Evolutionary conservation across 2,329 filamentous ascomycete genomes (phyloP).

Genomic region (Scedosporium dehoogii): DNA sequence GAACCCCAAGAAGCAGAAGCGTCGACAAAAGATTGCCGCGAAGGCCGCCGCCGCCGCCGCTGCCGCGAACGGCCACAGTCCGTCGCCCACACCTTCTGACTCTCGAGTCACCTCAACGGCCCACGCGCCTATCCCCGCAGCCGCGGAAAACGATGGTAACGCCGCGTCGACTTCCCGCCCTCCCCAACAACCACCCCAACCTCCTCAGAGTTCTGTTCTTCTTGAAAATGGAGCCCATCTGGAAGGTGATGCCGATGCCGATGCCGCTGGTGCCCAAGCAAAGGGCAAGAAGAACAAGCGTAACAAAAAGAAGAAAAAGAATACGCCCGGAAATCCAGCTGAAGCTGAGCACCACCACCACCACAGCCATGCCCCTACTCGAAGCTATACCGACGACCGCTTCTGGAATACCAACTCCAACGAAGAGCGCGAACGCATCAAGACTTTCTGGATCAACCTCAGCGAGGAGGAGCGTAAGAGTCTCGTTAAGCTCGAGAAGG

Average conservation of each 20-base stretch:
- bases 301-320: constrained; percentile 51
- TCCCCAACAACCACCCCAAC: background rate
- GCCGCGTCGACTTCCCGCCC: constrained; percentile 17
- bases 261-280: constrained; percentile 17
- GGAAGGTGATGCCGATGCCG: constrained; percentile 22
- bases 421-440: constrained; percentile 93
- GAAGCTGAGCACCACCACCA: background rate
- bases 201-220: background rate
- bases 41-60: constrained; percentile 40
- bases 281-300: constrained; percentile 56
- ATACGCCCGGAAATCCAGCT: background rate
- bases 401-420: constrained; percentile 96
- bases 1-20: constrained; percentile 93
- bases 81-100: background rate
- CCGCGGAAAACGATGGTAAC: constrained; percentile 27
- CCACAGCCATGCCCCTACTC: constrained; percentile 2
- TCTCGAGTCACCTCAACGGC: background rate
- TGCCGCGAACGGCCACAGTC: constrained; percentile 8
- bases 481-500: constrained; percentile 95
- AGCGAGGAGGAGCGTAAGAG: constrained; percentile 92
- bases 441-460: constrained; percentile 93
- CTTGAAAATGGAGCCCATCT: constrained; percentile 14
- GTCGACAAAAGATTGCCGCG: constrained; percentile 74
- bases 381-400: constrained; percentile 5
- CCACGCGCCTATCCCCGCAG: background rate